phyloP scores from a whole-genome alignment of 495 filamentous ascomycete genomes.

The Evernia prunastri region DNA sequence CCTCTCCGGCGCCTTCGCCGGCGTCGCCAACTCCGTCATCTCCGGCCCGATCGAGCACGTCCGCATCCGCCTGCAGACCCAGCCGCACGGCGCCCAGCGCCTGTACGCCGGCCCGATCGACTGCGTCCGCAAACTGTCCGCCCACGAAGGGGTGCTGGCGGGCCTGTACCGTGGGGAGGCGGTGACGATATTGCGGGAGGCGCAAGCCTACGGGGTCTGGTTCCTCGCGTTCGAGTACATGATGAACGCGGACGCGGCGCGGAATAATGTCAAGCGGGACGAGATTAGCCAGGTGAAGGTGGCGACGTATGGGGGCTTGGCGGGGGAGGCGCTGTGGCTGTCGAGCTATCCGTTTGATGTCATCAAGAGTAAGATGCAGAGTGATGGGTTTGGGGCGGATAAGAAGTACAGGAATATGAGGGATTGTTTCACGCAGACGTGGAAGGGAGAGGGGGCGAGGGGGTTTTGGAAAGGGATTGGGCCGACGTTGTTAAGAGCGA shows the following conservation, averaged over 20 bases:
- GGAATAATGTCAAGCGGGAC: slow-evolving; percentile 65
- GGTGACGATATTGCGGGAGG: slow-evolving; percentile 83
- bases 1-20: slow-evolving; percentile 82
- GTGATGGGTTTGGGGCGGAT: slow-evolving; percentile 71
- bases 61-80: slow-evolving; percentile 93
- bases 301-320: slow-evolving; percentile 85
- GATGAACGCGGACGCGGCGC: slow-evolving; percentile 80
- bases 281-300: slow-evolving; percentile 79
- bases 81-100: slow-evolving; percentile 73
- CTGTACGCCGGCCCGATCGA: slow-evolving; percentile 83
- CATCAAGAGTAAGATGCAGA: slow-evolving; percentile 99
- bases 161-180: slow-evolving; percentile 82
- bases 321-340: slow-evolving; percentile 90
- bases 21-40: slow-evolving; percentile 80
- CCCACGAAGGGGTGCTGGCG: slow-evolving; percentile 55
- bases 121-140: slow-evolving; percentile 77
- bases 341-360: slow-evolving; percentile 93
- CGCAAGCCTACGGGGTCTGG: slow-evolving; percentile 92
- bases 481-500: slow-evolving; percentile 89
- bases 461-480: slow-evolving; percentile 96
- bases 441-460: slow-evolving; percentile 62
- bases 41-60: slow-evolving; percentile 95
- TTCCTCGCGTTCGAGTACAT: slow-evolving; percentile 92
- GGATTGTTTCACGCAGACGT: slow-evolving; percentile 85
- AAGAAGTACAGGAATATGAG: slow-evolving; percentile 74